phyloP scores from a whole-genome alignment of 73 alveolate genomes.

The Paraurostyla sp. region DNA sequence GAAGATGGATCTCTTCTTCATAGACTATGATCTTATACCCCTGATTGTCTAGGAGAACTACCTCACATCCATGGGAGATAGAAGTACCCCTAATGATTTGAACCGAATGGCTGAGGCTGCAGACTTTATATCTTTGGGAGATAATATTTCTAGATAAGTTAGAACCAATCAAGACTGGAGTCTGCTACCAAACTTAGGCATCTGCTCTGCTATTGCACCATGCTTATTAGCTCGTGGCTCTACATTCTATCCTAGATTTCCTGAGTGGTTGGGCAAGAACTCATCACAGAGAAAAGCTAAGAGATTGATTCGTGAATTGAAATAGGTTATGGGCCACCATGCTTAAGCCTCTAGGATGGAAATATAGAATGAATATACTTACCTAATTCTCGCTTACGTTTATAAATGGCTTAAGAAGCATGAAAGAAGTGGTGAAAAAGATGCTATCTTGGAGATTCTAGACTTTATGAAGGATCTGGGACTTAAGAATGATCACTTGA shows the following conservation, averaged over 20 bases:
- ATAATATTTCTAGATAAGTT: conserved; percentile 73
- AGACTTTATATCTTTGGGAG: conserved; percentile 88
- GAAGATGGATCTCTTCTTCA: conserved; percentile 93
- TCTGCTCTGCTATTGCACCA: conserved; percentile 82
- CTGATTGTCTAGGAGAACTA: conserved; percentile 95
- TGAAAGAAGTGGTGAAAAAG: conserved; percentile 74
- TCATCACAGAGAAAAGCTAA: conserved; percentile 85
- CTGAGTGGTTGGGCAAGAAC: conserved; percentile 94
- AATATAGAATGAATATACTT: conserved; percentile 62
- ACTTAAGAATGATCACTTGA: conserved; percentile 84
- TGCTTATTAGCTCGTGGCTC: conserved; percentile 55
- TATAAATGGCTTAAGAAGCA: conserved; percentile 67
- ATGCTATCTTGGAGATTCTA: conserved; percentile 72
- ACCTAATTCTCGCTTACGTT: conserved; percentile 65
- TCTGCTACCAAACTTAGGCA: conserved; percentile 85
- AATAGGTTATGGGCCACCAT: conserved; percentile 73
- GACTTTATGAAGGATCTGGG: conserved; percentile 79
- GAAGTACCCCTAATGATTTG: conserved; percentile 60
- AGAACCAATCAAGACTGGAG: conserved; percentile 86
- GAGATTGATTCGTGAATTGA: conserved; percentile 88
- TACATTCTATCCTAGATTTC: conserved; percentile 88
- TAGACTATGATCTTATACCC: conserved; percentile 97
- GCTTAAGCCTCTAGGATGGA: conserved; percentile 68
- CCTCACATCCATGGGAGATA: conserved; percentile 79
- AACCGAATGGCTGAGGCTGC: conserved; percentile 77